phyloP scores from a whole-genome alignment of 1,139 yeast species.

The Debaryomycetaceae sp. region DNA sequence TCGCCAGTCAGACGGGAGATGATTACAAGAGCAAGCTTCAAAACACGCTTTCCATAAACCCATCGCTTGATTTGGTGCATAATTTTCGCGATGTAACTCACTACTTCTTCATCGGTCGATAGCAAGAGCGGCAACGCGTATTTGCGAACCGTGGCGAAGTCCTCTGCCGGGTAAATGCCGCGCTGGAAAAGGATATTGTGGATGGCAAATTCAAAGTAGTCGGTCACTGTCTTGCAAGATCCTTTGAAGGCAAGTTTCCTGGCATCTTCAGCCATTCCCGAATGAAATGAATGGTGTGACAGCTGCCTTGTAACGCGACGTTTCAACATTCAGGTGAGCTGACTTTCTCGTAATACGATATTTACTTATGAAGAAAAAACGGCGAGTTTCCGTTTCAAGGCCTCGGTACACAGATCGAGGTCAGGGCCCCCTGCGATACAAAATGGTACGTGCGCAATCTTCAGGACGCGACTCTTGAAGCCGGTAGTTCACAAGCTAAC shows the following conservation, averaged over 20 bases:
- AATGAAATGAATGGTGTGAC: no score
- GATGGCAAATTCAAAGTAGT: slow-evolving; percentile 74
- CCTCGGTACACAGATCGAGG: no score
- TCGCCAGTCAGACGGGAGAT: slow-evolving; percentile 58
- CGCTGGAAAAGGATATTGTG: slow-evolving; percentile 79
- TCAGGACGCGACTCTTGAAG: no score
- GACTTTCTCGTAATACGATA: no score
- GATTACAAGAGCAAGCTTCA: slow-evolving; percentile 61
- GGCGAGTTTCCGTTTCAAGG: no score
- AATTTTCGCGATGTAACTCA: slow-evolving; percentile 54
- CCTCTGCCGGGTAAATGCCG: slow-evolving; percentile 85
- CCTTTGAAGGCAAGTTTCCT: slow-evolving; percentile 63
- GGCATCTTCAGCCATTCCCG: no score
- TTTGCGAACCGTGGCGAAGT: slow-evolving; percentile 67
- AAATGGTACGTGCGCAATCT: no score
- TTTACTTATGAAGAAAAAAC: no score
- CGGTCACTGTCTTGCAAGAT: slow-evolving; percentile 67
- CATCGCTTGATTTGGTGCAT: slow-evolving; percentile 73
- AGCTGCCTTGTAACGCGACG: no score
- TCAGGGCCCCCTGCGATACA: no score
- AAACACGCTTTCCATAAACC: slow-evolving; percentile 64
- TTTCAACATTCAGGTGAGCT: no score
- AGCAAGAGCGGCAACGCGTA: slow-evolving; percentile 72
- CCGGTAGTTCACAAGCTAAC: slow-evolving; percentile 1
- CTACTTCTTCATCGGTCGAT: slow-evolving; percentile 69